These are phyloP conservation scores for Boletus mariae DNA, from an alignment of 1,284 basidiomycete genomes.

Conservation along the genomic window DNA sequence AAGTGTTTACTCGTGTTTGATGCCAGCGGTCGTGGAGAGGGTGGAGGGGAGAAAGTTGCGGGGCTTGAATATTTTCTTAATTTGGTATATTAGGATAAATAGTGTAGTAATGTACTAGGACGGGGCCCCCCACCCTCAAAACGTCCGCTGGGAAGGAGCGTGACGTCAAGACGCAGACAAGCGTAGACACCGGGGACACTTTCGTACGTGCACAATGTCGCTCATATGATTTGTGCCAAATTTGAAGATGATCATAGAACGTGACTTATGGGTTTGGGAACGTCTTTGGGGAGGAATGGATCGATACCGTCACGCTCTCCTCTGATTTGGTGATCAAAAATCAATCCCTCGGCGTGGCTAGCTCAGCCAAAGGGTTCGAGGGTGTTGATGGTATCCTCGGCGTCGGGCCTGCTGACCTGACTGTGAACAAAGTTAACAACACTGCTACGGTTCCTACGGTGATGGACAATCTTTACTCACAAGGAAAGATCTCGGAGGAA, in stretches of 20 bases:
- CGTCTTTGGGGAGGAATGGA: conserved; percentile 51
- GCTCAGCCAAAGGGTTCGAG: neutral
- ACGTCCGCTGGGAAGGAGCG: no score
- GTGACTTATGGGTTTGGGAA: conserved; percentile 48
- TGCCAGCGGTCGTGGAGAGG: no score
- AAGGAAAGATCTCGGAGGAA: neutral
- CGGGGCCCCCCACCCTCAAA: no score
- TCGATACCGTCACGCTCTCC: conserved; percentile 41
- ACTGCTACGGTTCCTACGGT: neutral
- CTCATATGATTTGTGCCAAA: neutral
- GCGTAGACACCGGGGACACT: conserved; percentile 39
- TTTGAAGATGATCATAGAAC: conserved; percentile 13
- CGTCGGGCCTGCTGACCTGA: neutral
- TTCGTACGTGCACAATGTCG: conserved; percentile 31
- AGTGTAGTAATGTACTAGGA: no score
- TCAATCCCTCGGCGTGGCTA: conserved; percentile 4
- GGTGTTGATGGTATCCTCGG: neutral
- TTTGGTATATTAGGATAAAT: no score
- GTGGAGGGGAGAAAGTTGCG: no score
- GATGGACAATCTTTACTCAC: neutral
- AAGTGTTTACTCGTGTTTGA: no score
- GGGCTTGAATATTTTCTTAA: no score
- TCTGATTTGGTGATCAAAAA: neutral
- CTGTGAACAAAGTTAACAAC: neutral
- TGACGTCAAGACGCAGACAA: conserved; percentile 42